Evolutionary conservation across 352 stramenopile species (phyloP).

Genomic region (Phytophthora fragariaefolia): DNA sequence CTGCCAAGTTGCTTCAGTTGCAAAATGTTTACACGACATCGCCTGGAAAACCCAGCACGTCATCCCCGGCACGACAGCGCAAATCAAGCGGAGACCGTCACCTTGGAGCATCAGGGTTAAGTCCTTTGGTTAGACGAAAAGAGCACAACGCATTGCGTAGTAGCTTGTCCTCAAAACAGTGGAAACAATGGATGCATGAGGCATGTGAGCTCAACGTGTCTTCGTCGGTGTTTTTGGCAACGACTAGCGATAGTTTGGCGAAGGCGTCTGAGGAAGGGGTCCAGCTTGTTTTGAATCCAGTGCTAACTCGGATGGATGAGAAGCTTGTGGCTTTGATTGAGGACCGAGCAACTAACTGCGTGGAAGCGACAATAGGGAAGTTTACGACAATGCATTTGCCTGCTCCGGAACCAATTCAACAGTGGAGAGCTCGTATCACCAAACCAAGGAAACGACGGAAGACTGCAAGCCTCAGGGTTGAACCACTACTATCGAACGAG

Average conservation of each 20-base stretch:
- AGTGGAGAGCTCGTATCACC: constrained; percentile 13
- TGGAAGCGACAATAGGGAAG: neutral
- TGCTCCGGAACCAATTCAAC: neutral
- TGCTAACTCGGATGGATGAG: constrained; percentile 4
- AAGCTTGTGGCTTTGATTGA: constrained; percentile 6
- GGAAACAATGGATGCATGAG: constrained; percentile 36
- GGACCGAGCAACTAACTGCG: neutral
- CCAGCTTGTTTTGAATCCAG: constrained; percentile 22
- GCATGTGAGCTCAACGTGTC: constrained; percentile 20
- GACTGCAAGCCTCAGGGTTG: constrained; percentile 8
- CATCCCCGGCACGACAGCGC: constrained; percentile 7
- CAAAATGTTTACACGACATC: constrained; percentile 16
- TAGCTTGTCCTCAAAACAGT: constrained; percentile 14
- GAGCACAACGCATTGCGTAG: neutral
- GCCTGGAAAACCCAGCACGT: neutral
- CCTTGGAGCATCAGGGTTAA: neutral
- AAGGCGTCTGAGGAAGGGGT: constrained; percentile 10
- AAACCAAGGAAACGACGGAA: constrained; percentile 14
- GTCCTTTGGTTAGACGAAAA: neutral
- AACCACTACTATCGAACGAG: constrained; percentile 38
- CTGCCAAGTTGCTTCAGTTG: constrained; percentile 19
- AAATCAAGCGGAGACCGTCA: constrained; percentile 9
- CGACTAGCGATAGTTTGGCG: constrained; percentile 11
- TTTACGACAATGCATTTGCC: constrained; percentile 2
- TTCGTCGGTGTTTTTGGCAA: constrained; percentile 20